Evolutionary conservation across 345 rosid genomes (phyloP), one percentile per base, ranked within the genome.

Genomic region (Mangifera indica): DNA sequence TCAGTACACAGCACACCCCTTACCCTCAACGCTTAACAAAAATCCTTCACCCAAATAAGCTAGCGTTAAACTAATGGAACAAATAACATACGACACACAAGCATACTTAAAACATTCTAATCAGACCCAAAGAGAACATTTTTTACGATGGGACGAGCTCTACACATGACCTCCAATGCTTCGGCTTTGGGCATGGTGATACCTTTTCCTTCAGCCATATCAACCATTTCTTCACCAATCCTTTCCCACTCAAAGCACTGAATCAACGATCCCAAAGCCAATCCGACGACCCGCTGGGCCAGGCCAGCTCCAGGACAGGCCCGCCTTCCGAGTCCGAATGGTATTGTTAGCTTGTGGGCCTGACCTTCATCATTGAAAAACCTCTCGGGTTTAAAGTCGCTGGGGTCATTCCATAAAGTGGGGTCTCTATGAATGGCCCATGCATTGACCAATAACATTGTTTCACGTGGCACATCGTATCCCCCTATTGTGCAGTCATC

Each of bases 391-490:
- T 55, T 76, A 26, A 89, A 89, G 25, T 61, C 75, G 9, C 52
- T 0, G 84, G 82, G 54, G 15, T 87, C 81, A 0, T 87, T 80
- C 92, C 92, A 87, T 0, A 76, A 0, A 11, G 9, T 44, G 0
- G 89, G 85, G 58, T 91, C 91, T 67, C 88, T 76, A 2, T 87
- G 93, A 17, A 90, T 84, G 46, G 87, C 81, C 91, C 90, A 90
- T 3, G 80, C 71, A 57, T 88, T 88, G 12, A 82, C 81, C 21
- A 87, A 51, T 4, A 90, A 72, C 3, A 78, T 83, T n/a, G 90
- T 80, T 66, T 76, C 80, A 18, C 75, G 71, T 7, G 88, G 84
- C 2, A 88, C 52, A 5, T 81, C 63, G 40, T 81, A 87, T 13
- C 84, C 90, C 0, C 83, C 85, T 4, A 84, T 54, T 0, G 58